Base-by-base conservation (phyloP, 352 stramenopile species). In the Phytopythium ostracodes region DNA sequence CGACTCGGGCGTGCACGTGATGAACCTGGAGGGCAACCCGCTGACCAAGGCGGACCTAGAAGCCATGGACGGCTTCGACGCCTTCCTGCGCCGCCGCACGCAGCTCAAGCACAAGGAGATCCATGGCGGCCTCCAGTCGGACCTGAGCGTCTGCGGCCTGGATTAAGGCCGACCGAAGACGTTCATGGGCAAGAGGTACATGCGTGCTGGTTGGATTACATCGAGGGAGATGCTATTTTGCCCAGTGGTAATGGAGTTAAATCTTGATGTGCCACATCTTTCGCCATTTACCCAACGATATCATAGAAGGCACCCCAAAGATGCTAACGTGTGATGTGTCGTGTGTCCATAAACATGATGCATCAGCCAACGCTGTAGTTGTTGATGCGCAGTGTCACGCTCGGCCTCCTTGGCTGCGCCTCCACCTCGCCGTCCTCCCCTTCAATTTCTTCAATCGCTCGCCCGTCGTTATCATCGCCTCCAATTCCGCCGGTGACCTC, bases 101-200 rank as follows among this genome's bases (percentile, higher is more conserved):
- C 68, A 81, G 59, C 72, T 90, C 42, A 95, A 95, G 65, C 89
- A 95, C 75, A 95, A 95, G 75, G 87, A 92, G 61, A 87, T 95
- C 56, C 82, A 92, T 56, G 83, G 81, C 44, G 87, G 87, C 2
- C 50, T 95, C 20, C 85, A 71, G 64, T 83, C 87, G 9, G 84
- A 95, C 71, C 68, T 89, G 59, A 94, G 84, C 66, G 72, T 95
- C 42, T 95, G 87, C 43, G 87, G 87, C 18, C 75, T 95, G 29
- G 81, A 92, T 62, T 95, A 68, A 60, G 27, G 53, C 0, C 33
- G 12, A 24, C 5, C 10, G 29, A 15, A 56, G 15, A 43, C 50
- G 18, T 53, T 7, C 18, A 18, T 10, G 17, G 0, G 11, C 42
- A 27, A 25, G 42, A 49, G 42, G 40, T 46, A 12, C 40, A n/a